Base-by-base conservation (phyloP, 73 alveolate genomes). In the Effrenium voratum region DNA sequence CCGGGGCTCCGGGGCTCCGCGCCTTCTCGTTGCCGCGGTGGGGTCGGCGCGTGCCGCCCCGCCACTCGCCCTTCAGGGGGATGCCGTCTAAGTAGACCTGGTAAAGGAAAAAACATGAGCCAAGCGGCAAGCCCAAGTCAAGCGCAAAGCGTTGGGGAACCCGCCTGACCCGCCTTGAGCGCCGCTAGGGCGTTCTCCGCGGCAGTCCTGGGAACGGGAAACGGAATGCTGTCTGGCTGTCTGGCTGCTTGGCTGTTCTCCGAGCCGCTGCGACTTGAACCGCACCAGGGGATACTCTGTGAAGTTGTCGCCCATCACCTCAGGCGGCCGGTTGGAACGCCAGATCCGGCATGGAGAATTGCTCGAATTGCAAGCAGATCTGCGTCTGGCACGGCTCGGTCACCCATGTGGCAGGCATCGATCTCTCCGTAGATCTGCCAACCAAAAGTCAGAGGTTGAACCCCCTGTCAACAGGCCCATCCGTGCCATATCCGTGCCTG, bases 331-430 rank as follows among this genome's bases (percentile, higher is more conserved):
- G 30, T 60, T 38, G 10, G n/a, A 57, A 57, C 72, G 28, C 72
- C 28, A 57, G 28, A 30, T 57, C 28, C 72, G 3, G 72, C n/a
- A 57, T 57, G 72, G 72, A 57, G 16, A 57, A 57, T n/a, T n/a
- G n/a, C n/a, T n/a, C n/a, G n/a, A n/a, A n/a, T n/a, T n/a, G n/a
- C n/a, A n/a, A n/a, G n/a, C n/a, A n/a, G n/a, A n/a, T n/a, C n/a
- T n/a, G 32, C 45, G 96, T 85, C 72, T 72, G 28, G 26, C 49
- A 38, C 96, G 45, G 96, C 96, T 41, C 96, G 85, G 45, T 90
- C 96, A 32, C 96, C 96, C 96, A 90, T 90, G 86, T 90, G 96
- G 75, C 96, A 90, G 45, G 96, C 96, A 34, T 90, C 96, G 50
- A 90, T 90, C 96, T 90, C 96, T 34, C 96, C 96, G 36, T 90